Base-by-base conservation (phyloP, 1,284 basidiomycete species). In the Malassezia arunalokei region DNA sequence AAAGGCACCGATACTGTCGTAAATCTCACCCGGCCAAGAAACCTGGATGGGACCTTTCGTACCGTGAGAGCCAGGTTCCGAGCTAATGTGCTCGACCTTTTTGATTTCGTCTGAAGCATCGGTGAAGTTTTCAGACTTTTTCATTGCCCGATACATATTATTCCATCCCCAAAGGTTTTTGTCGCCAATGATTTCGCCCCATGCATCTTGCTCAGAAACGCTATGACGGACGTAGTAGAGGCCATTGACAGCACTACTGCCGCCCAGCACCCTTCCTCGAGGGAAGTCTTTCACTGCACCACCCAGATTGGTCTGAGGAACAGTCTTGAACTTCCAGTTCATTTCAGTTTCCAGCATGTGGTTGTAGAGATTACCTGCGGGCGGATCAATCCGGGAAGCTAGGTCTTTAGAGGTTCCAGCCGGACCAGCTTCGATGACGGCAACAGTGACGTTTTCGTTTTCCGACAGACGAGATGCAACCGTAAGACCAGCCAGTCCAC, bases 401-500 rank as follows among this genome's bases (percentile, higher is more conserved):
- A 47, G 37, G 15, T 65, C 47, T 29, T 58, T 54, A 0, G 33
- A 37, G 14, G 60, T 58, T 24, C 60, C 65, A 9, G 57, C 49
- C 1, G 38, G 37, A 3, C 82, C 82, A 2, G 78, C 81, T 65
- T 83, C 81, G 44, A 70, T 69, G 37, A 70, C 67, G 5, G 62
- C 64, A 6, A 71, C 68, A 5, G 54, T 58, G 37, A 68, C 52
- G 38, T 58, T 43, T 12, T 57, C 46, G 46, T 71, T 62, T 30
- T 65, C 58, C 0, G 63, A 60, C 14, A 71, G 58, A 0, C 68
- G 58, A 5, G 56, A 55, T 8, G 68, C 68, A 6, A 71, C 59
- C 3, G 58, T 57, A 6, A 71, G 54, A 24, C 68, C 68, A 3
- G 66, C 65, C 27, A 88, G 87, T 2, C 92, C 92, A 29, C 66